Base-by-base conservation (phyloP, 2,329 filamentous ascomycete species). In the Scytalidium sp. region DNA sequence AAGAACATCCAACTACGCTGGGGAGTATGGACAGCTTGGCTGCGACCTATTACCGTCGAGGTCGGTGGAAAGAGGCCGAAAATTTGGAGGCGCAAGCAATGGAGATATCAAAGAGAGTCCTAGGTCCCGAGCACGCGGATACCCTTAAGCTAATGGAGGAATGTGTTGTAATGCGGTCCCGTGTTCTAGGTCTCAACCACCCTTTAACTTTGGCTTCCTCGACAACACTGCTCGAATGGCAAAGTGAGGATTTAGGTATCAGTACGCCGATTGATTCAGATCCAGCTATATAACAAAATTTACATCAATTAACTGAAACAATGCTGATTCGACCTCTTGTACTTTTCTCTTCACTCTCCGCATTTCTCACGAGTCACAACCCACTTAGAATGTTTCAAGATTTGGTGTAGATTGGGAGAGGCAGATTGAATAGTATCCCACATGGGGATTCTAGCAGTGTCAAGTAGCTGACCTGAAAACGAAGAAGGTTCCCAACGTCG, bases 161-260 rank as follows among this genome's bases (percentile, higher is more conserved):
- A 41, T 51, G 41, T 29, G 41, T 47, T 44, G 25, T 15, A 19
- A 8, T 48, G 27, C 41, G 32, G 32, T 22, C 29, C 19, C 15
- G 22, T 20, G 29, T 41, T 39, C 11, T 52, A 43, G 47, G 46
- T 25, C 22, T 20, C 50, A 52, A 52, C 44, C 47, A 52, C 43
- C 50, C 50, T 27, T n/a, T 32, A 47, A 47, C 47, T 47, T 39
- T 52, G 43, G 50, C 47, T 46, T 52, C 47, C 29, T 20, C 17
- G 42, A 29, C 25, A 50, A 20, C 23, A 47, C 50, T 52, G 40
- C 47, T 43, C 43, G 20, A 22, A 29, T 52, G 40, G 50, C 22
- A 50, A 40, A 47, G 43, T 27, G 50, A 46, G 47, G 27, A 52
- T 29, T 46, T 46, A 36, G 46, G 46, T 20, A 52, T 49, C 49